A percentile compares a stretch with the other conserved stretches of the same genome.
phyloP scores from a whole-genome alignment of 2,329 filamentous ascomycete species.

The Calonectria henricotiae region DNA sequence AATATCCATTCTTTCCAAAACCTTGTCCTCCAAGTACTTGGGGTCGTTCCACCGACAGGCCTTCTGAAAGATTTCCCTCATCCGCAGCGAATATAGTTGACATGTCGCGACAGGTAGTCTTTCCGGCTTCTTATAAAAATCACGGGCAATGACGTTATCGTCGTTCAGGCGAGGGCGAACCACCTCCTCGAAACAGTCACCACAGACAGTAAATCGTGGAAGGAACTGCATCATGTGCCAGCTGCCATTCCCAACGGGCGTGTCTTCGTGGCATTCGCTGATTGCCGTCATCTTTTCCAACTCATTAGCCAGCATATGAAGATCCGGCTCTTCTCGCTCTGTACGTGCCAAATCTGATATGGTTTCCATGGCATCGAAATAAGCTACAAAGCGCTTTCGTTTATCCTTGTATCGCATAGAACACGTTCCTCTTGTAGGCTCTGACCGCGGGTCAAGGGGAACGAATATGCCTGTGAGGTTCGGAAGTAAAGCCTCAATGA shows the following conservation, averaged over 20 bases:
- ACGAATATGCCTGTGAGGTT: slow-evolving; percentile 79
- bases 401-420: slow-evolving; percentile 75
- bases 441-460: slow-evolving; percentile 64
- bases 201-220: slow-evolving; percentile 87
- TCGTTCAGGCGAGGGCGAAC: slow-evolving; percentile 78
- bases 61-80: slow-evolving; percentile 81
- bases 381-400: slow-evolving; percentile 71
- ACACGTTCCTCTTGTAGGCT: slow-evolving; percentile 73
- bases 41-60: slow-evolving; percentile 80
- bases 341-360: slow-evolving; percentile 68
- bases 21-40: slow-evolving; percentile 72
- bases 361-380: slow-evolving; percentile 75
- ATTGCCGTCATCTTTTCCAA: slow-evolving; percentile 72
- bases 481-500: slow-evolving; percentile 82
- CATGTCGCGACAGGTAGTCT: slow-evolving; percentile 74
- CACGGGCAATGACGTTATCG: slow-evolving; percentile 71
- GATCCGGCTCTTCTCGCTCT: slow-evolving; percentile 67
- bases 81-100: slow-evolving; percentile 85
- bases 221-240: slow-evolving; percentile 87
- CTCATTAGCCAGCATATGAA: slow-evolving; percentile 76
- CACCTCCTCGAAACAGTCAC: slow-evolving; percentile 87
- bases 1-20: slow-evolving; percentile 73
- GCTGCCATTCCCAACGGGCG: slow-evolving; percentile 72
- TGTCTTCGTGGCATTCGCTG: slow-evolving; percentile 78
- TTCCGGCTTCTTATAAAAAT: slow-evolving; percentile 76